Base-by-base conservation (phyloP, 2,329 filamentous ascomycete genomes). In the Epichloe hybrida region DNA sequence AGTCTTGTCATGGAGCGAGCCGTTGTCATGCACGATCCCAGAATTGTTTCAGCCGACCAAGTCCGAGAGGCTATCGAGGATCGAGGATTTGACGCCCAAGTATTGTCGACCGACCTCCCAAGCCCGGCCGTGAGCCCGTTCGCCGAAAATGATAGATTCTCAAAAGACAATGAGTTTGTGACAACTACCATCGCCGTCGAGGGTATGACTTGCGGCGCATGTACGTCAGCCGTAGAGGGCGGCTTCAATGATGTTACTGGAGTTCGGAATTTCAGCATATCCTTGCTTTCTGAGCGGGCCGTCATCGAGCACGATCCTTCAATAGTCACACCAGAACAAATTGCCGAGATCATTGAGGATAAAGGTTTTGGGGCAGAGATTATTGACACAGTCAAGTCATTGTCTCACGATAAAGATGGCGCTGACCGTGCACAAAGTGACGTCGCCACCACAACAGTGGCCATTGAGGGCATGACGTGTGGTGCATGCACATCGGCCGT, bases 381-480 rank as follows among this genome's bases (percentile, higher is more conserved):
- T 46, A 63, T 95, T 54, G 86, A 91, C 58, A 87, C 83, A 37
- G 77, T 77, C 52, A 69, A 74, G 53, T 68, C 75, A 50, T 60
- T 64, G 23, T 17, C 54, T 21, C 55, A 51, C 48, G 20, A 56
- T 51, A 47, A 50, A 40, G 42, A 57, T 66, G 48, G 66, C 62
- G 53, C 59, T 64, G 53, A 63, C 64, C 52, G 31, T 8, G 41
- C 46, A 8, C 31, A 50, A 34, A 66, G 72, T 55, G 68, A 70
- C 48, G 61, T 78, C 4, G 74, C 83, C 51, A 87, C 81, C 0
- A 96, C 90, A 0, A 97, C 90, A 0, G 76, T 98, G 17, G 82
- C 86, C 4, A 87, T 98, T 50, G 88, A 93, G 58, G 93, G 93
- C 48, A 98, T 98, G 93, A 98, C 93, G 1, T 97, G 93, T 63